These are phyloP conservation scores for Colletotrichum coccodes DNA, from an alignment of 2,329 filamentous ascomycete genomes.

Conservation along the genomic window DNA sequence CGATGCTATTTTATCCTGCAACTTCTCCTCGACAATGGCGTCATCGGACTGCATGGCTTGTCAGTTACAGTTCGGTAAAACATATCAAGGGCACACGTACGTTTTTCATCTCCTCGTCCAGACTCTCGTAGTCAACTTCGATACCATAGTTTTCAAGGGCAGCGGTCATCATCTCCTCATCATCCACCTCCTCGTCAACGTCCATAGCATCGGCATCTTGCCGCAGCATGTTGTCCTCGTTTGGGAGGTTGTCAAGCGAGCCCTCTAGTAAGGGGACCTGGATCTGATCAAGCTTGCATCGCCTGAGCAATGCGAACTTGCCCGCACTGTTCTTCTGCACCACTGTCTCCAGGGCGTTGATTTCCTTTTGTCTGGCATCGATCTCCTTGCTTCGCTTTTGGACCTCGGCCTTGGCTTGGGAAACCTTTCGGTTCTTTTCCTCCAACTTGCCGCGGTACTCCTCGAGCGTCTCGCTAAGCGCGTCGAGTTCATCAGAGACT, in stretches of 20 bases:
- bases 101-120: constrained; percentile 85
- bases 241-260: constrained; percentile 87
- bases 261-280: constrained; percentile 80
- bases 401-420: constrained; percentile 81
- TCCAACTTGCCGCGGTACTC: constrained; percentile 74
- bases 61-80: constrained; percentile 39
- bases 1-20: constrained; percentile 81
- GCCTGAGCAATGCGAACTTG: constrained; percentile 85
- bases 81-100: constrained; percentile 56
- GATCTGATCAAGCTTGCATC: constrained; percentile 94
- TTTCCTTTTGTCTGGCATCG: constrained; percentile 76
- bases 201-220: constrained; percentile 92
- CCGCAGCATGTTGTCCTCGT: constrained; percentile 82
- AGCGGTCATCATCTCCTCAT: constrained; percentile 68
- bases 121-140: constrained; percentile 82
- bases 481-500: constrained; percentile 80
- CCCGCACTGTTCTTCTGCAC: constrained; percentile 86
- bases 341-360: constrained; percentile 83
- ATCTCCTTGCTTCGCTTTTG: constrained; percentile 88
- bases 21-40: constrained; percentile 75
- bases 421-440: constrained; percentile 78
- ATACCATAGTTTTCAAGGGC: constrained; percentile 91
- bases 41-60: constrained; percentile 67
- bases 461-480: constrained; percentile 77
- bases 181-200: constrained; percentile 76